Base-by-base conservation (phyloP, 192 early-diverging fungal species). In the Mycoemilia scoparia region DNA sequence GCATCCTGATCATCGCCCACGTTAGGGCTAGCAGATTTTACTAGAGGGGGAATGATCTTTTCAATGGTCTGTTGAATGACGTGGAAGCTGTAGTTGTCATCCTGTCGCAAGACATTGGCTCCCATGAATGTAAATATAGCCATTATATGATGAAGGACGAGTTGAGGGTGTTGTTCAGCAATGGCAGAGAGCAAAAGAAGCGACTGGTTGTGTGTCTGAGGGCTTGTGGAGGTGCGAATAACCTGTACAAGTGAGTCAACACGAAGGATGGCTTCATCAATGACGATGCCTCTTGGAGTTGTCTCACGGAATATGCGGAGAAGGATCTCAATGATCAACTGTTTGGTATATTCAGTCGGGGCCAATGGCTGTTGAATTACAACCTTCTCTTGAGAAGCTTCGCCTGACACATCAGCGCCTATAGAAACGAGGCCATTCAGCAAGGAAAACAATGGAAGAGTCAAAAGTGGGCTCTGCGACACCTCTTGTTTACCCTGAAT, bases 41-140 rank as follows among this genome's bases (percentile, higher is more conserved):
- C 66, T 38, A 96, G 57, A 9, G 86, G 65, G 15, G 87, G 87
- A 34, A 97, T 55, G 13, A 97, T 74, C 30, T 77, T 81, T 43
- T 78, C 76, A 24, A 95, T 48, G 4, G 86, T 88, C 49, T 78
- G 76, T 37, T 84, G 77, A 41, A 97, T 93, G 4, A 95, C 86
- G 31, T 81, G 77, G 76, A 91, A 91, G 45, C 76, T 84, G 66
- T 87, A 97, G 46, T 82, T 78, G 52, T 97, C 90, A 55, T 97
- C 90, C 52, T 87, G 87, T n/a, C 80, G 74, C 39, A 97, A 42
- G 1, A 87, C 79, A 38, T 84, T 93, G 27, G 81, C 84, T 11
- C 90, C 90, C 90, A 97, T 90, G 47, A 95, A 95, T 8, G 87
- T 97, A 46, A 97, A 97, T 16, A 95, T 74, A 13, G 88, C 86